Percentiles rank a stretch among this genome's conserved stretches.
Conservation (phyloP, 2,329 filamentous ascomycete genomes). For the Aspergillus sp. region DNA sequence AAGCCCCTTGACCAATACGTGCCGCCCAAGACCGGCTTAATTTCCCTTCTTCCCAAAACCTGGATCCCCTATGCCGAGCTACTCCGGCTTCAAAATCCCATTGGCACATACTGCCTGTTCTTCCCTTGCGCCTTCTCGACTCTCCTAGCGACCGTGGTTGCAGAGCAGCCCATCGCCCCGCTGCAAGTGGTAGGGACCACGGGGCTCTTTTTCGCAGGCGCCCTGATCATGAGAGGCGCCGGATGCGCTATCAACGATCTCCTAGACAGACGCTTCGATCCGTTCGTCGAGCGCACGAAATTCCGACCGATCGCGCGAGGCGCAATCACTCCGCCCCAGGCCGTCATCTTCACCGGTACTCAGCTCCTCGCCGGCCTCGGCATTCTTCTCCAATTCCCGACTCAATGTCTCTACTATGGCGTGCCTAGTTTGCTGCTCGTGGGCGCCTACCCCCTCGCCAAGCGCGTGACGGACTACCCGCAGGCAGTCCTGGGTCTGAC, state of each 20-base stretch:
- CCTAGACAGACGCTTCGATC: conserved; percentile 55
- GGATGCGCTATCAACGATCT: conserved; percentile 59
- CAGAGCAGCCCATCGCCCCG: conserved; percentile 26
- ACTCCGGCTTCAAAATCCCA: conserved; percentile 53
- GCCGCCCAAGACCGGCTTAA: conserved; percentile 46
- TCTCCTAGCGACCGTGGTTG: conserved; percentile 43
- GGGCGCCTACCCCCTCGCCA: conserved; percentile 43
- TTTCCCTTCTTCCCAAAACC: conserved; percentile 47
- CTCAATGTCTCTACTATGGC: conserved; percentile 44
- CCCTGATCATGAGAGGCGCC: conserved; percentile 51
- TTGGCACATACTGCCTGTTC: conserved; percentile 54
- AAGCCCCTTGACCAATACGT: conserved; percentile 37
- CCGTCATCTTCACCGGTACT: conserved; percentile 44
- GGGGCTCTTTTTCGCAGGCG: conserved; percentile 43
- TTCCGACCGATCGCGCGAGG: conserved; percentile 53
- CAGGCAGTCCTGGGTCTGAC: conserved; percentile 53
- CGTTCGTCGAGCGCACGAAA: conserved; percentile 51
- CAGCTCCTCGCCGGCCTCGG: conserved; percentile 44
- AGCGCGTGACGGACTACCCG: conserved; percentile 54
- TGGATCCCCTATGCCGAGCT: conserved; percentile 58
- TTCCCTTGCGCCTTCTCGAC: conserved; percentile 53
- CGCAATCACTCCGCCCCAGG: conserved; percentile 48
- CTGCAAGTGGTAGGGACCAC: conserved; percentile 38
- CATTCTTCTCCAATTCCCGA: conserved; percentile 45
- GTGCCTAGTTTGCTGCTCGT: conserved; percentile 37